Base-by-base conservation (phyloP, 2,329 filamentous ascomycete species). In the Aspergillus sp. region DNA sequence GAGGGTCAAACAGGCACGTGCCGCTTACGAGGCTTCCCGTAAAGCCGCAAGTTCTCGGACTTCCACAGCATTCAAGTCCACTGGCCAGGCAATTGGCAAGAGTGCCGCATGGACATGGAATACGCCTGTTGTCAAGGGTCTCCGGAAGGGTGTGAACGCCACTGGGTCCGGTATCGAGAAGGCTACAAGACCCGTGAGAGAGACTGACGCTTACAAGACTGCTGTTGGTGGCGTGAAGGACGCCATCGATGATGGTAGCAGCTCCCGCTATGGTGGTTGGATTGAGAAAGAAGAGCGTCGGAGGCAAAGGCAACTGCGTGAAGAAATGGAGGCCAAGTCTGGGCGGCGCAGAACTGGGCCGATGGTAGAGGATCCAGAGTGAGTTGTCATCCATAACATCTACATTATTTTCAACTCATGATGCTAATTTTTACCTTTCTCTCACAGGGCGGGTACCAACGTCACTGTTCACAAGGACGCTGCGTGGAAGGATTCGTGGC, bases 401-500 rank as follows among this genome's bases (percentile, higher is more conserved):
- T 19, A 30, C 19, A 17, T 5, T 25, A 23, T 37, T 30, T 41
- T 30, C 32, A 41, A 5, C 39, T 35, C 17, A 51, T 59, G 49
- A 63, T 47, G 33, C 44, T 43, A 37, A 49, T 33, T 23, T 19
- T 6, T 47, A 44, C 60, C 67, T 71, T 55, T 35, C 45, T 12
- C 33, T 44, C 33, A 41, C 17, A 96, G 93, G 49, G 93, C 93
- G 50, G 93, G 93, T 51, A 95, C 90, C 49, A 94, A 95, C 64
- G 76, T 98, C 43, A 97, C 91, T 0, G 68, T 98, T 0, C 93
- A 98, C 78, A 98, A 98, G 72, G 93, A 98, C 60, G 85, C 93
- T 12, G 88, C 87, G 19, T 97, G 91, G 89, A 96, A 95, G 73
- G 91, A 97, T 69, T 89, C 90, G n/a, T 98, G 93, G 93, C 83